Percentiles rank a stretch among this genome's conserved stretches.
phyloP scores from a whole-genome alignment of 805 yeast species.

The Yamadazyma ubonensis region DNA sequence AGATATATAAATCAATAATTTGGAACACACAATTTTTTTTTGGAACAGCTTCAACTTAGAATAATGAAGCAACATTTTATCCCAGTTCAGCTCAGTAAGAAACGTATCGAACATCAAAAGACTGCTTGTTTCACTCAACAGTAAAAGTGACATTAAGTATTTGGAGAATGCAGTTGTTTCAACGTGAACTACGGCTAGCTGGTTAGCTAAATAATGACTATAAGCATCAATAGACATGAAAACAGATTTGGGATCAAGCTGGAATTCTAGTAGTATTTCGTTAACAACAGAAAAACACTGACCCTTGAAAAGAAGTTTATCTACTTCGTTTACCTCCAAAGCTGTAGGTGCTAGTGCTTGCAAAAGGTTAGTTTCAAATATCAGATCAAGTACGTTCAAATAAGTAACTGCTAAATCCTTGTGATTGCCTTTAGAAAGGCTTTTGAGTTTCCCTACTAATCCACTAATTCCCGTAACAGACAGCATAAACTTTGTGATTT shows the following conservation, averaged over 20 bases:
- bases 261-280: conserved; percentile 19
- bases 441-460: conserved; percentile 19
- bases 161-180: conserved; percentile 4
- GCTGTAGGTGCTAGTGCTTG: neutral
- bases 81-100: conserved; percentile 23
- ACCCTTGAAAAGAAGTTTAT: conserved; percentile 38
- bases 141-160: conserved; percentile 22
- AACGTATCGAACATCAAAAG: conserved; percentile 22
- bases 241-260: neutral
- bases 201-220: conserved; percentile 7
- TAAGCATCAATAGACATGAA: conserved; percentile 8
- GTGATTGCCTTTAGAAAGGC: neutral
- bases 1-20: conserved; percentile 16
- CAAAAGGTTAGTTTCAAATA: conserved; percentile 10
- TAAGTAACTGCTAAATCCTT: neutral
- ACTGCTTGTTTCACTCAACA: conserved; percentile 19
- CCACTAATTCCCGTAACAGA: conserved; percentile 34
- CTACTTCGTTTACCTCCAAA: conserved; percentile 30
- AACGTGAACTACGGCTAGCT: conserved; percentile 1
- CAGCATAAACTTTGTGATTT: conserved; percentile 18
- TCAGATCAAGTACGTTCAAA: conserved; percentile 5
- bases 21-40: conserved; percentile 20
- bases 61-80: conserved; percentile 15
- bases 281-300: conserved; percentile 23
- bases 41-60: conserved; percentile 27